Evolutionary conservation across 2,329 filamentous ascomycete genomes (phyloP), one percentile per base, ranked within the genome.

Genomic region (Tolypocladium ovalisporum): DNA sequence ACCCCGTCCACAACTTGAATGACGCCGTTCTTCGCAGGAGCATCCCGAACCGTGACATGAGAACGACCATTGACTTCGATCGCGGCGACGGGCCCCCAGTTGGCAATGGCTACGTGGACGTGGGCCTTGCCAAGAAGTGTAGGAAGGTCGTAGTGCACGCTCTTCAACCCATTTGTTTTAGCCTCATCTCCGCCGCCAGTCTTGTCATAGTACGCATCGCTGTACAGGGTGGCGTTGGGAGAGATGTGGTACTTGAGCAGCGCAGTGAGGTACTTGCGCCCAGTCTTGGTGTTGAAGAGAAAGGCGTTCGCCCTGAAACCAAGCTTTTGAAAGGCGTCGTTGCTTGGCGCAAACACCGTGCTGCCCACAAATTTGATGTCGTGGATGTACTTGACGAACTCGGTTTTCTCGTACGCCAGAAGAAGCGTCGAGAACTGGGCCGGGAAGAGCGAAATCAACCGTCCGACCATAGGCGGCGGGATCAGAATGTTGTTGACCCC

Each of bases 341-440:
- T 96, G 52, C 81, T 83, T 0, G 92, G 91, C 0, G 88, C 88
- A 65, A 96, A 95, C 60, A 94, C 68, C 3, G 91, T 96, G 42
- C 84, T 84, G 39, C 90, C 90, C 2, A 76, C 71, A 39, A 74
- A 75, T 22, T 70, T 65, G 62, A 79, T 75, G 63, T 81, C 76
- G 56, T 86, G 76, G 58, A 87, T 73, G 54, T 78, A 79, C 15
- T 85, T 74, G 56, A 79, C 78, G 1, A 97, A 80, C 10, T 87
- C 85, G 0, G 90, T 93, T 75, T 88, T 90, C 56, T 80, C 76
- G 34, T 90, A 83, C 5, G 83, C 92, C 9, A 92, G 81, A 55
- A 87, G 79, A 1, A 95, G 81, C 0, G 90, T 96, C 62, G 85
- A 90, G 77, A 96, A 96, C 60, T 85, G 79, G 52, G 76, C 72